Percentiles rank a stretch among this genome's conserved stretches.
These are phyloP conservation scores for Aspergillus fischeri DNA, from an alignment of 2,329 filamentous ascomycete species.

Conservation along the genomic window DNA sequence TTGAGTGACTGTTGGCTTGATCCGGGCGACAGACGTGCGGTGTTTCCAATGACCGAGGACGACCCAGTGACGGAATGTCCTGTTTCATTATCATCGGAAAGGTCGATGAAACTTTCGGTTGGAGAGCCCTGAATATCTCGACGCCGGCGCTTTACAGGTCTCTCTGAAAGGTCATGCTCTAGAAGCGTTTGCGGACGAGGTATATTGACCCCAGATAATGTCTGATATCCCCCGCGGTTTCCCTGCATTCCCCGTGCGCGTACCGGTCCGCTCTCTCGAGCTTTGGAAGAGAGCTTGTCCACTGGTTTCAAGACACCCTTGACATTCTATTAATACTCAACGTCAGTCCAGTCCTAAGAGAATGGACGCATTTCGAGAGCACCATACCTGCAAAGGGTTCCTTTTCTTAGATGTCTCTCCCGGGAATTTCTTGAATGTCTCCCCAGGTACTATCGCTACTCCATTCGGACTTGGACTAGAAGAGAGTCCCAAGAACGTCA, in stretches of 20 bases:
- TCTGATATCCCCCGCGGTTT: conserved; percentile 2
- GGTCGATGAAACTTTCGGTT: conserved; percentile 4
- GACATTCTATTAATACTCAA: neutral
- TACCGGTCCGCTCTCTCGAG: conserved; percentile 31
- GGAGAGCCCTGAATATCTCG: conserved; percentile 13
- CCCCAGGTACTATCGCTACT: conserved; percentile 27
- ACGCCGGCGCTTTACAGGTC: conserved; percentile 29
- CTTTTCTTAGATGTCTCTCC: conserved; percentile 20
- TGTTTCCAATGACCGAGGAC: conserved; percentile 6
- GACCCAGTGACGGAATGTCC: conserved; percentile 3
- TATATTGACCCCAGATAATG: conserved; percentile 1
- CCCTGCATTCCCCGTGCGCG: conserved; percentile 20
- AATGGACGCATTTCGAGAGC: neutral
- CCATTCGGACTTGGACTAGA: conserved; percentile 16
- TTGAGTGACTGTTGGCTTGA: conserved; percentile 16
- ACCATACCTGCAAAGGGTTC: conserved; percentile 18
- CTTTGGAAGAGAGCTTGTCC: conserved; percentile 22
- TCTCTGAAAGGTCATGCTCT: conserved; percentile 16
- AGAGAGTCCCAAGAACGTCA: neutral
- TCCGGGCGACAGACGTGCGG: conserved; percentile 16
- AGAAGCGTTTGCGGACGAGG: conserved; percentile 8
- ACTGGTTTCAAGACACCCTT: conserved; percentile 17
- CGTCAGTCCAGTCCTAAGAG: neutral
- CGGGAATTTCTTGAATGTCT: conserved; percentile 14
- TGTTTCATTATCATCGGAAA: conserved; percentile 18